Conservation (phyloP, 108 stramenopile genomes). For the Cyclotella sp. region DNA sequence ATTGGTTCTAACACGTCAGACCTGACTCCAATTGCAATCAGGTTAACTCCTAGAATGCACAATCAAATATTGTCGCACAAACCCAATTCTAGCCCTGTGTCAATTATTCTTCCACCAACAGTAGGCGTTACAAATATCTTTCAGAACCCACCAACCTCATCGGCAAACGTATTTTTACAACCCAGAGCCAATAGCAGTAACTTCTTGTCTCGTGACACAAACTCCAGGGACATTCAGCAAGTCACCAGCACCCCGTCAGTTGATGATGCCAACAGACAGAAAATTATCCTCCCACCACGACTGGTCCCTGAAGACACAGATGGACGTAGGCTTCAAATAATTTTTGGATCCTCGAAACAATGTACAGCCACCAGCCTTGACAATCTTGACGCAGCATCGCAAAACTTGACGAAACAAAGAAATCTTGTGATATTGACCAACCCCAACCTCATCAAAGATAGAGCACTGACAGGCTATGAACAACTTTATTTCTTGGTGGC, state of each 20-base stretch:
- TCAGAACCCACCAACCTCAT: background rate
- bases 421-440: background rate
- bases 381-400: background rate
- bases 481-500: constrained; percentile 25
- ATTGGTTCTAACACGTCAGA: constrained; percentile 7
- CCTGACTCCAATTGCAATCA: background rate
- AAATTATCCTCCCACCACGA: constrained; percentile 2
- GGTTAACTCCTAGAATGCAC: background rate
- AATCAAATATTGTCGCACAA: background rate
- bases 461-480: background rate
- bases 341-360: background rate
- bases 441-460: background rate
- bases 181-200: background rate
- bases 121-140: background rate
- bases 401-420: background rate
- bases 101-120: background rate
- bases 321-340: background rate
- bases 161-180: background rate
- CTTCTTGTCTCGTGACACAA: background rate
- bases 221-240: background rate
- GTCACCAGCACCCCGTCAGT: background rate
- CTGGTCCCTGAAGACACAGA: constrained; percentile 5
- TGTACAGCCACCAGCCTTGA: constrained; percentile 3
- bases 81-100: background rate
- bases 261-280: background rate